Evolutionary conservation across 495 filamentous ascomycete species (phyloP).

Genomic region (Aspergillus bridgeri): DNA sequence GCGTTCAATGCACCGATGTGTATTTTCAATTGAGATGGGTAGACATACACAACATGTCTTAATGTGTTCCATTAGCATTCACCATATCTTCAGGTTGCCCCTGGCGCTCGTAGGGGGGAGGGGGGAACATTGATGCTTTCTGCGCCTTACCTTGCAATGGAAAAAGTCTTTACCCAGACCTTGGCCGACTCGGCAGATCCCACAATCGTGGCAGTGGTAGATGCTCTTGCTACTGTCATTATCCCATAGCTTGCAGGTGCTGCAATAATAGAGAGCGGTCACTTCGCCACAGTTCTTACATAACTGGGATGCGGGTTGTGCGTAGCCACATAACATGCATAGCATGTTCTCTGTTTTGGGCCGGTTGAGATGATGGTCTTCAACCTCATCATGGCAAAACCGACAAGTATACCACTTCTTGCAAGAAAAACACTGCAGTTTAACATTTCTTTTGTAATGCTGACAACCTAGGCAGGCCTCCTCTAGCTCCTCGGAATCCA

Average conservation of each 20-base stretch:
- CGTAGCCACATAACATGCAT: constrained; percentile 90
- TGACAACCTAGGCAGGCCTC: constrained; percentile 67
- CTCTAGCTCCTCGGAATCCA: constrained; percentile 39
- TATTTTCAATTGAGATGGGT: constrained; percentile 70
- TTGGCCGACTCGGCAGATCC: constrained; percentile 87
- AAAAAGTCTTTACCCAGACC: constrained; percentile 95
- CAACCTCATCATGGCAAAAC: constrained; percentile 85
- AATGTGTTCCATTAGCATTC: constrained; percentile 16
- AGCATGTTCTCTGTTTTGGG: constrained; percentile 91
- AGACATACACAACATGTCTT: constrained; percentile 91
- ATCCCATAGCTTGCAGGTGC: constrained; percentile 95
- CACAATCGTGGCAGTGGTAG: constrained; percentile 96
- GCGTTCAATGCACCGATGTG: constrained; percentile 92
- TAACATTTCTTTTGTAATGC: constrained; percentile 95
- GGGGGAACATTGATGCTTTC: not conserved
- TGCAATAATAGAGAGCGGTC: constrained; percentile 90
- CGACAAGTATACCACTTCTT: constrained; percentile 92
- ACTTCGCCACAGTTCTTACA: constrained; percentile 73
- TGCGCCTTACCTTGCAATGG: constrained; percentile 81
- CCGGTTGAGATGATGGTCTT: constrained; percentile 79
- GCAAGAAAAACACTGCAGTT: constrained; percentile 87
- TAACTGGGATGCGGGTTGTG: constrained; percentile 75
- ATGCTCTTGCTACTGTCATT: constrained; percentile 87
- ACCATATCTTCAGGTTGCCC: not conserved
- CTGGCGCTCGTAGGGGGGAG: too few species aligned